Conservation (phyloP, 2,329 filamentous ascomycete genomes). For the Fusarium sp. region DNA sequence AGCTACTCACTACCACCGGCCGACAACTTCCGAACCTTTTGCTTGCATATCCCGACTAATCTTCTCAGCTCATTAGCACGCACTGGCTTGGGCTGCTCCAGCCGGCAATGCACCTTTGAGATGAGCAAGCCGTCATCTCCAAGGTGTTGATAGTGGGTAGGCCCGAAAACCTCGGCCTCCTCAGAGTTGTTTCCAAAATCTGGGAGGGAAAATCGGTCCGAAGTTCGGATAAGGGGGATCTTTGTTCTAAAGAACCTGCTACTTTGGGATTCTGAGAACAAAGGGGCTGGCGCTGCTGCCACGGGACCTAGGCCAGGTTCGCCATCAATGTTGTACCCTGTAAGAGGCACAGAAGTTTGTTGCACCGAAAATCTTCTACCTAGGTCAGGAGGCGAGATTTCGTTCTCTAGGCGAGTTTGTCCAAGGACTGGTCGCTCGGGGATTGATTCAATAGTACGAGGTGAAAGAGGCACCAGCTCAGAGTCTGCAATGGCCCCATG, state of each 20-base stretch:
- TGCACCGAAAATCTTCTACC: conserved; percentile 12
- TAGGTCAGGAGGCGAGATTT: conserved; percentile 21
- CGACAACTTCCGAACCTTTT: conserved; percentile 36
- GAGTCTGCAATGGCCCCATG: not conserved
- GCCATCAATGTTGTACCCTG: conserved; percentile 38
- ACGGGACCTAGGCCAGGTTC: conserved; percentile 17
- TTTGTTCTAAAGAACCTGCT: conserved; percentile 4
- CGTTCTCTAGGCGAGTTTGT: conserved; percentile 13
- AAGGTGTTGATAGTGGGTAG: conserved; percentile 26
- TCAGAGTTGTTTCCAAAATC: not conserved
- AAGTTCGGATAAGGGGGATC: not conserved
- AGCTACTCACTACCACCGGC: conserved; percentile 29
- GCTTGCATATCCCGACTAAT: conserved; percentile 44
- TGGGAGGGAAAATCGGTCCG: conserved; percentile 11
- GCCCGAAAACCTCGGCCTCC: not conserved
- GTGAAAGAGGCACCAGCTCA: not conserved
- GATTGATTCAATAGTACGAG: conserved; percentile 10
- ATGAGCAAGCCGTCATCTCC: conserved; percentile 37
- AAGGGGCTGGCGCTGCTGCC: not conserved
- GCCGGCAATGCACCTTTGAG: conserved; percentile 41
- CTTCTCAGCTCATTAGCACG: conserved; percentile 44
- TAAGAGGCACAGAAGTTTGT: not conserved
- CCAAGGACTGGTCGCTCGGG: conserved; percentile 7
- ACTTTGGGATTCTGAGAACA: conserved; percentile 3
- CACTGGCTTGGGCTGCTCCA: conserved; percentile 47